Base-by-base conservation (phyloP, 2,329 filamentous ascomycete genomes). In the Fusarium nygamai region DNA sequence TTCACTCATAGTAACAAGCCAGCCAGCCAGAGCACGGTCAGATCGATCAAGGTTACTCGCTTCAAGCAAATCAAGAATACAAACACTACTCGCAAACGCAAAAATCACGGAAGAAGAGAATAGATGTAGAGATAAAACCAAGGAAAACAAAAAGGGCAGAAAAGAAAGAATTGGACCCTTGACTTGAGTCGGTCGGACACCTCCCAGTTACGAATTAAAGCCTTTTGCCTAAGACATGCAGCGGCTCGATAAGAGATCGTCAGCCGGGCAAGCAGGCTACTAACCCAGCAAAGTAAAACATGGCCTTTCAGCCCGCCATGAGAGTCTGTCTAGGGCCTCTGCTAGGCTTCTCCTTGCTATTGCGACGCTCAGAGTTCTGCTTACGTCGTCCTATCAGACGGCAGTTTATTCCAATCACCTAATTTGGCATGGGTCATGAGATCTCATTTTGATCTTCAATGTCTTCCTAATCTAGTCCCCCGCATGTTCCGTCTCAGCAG, bases 341-440 rank as follows among this genome's bases (percentile, higher is more conserved):
- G 14, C 51, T 58, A 50, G 38, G 61, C 16, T 19, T 69, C 24
- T 33, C 34, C 59, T 44, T 50, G 48, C 34, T 46, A 14, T 6
- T 44, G 16, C 61, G 39, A 53, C 41, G 34, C 43, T 46, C n/a
- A 67, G 24, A 48, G 36, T 46, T 39, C 47, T 34, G 50, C 58
- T 72, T 68, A 68, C 51, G 62, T 56, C 31, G 60, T 34, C 70
- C 72, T 74, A 75, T 75, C 68, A 75, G 50, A 59, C 48, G 27
- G 31, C 47, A 59, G 29, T 48, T 59, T 47, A 69, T 41, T 74
- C 59, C 57, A 74, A 61, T 75, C 56, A 41, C 70, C 64, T 61
- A 54, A 39, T 66, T 20, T 41, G 48, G 58, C 38, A 57, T 43
- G 43, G 67, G 61, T 64, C 60, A 59, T 47, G 27, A 46, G 44